These are phyloP conservation scores for Vigna mungo DNA, from an alignment of 306 rosid species.

Conservation along the genomic window DNA sequence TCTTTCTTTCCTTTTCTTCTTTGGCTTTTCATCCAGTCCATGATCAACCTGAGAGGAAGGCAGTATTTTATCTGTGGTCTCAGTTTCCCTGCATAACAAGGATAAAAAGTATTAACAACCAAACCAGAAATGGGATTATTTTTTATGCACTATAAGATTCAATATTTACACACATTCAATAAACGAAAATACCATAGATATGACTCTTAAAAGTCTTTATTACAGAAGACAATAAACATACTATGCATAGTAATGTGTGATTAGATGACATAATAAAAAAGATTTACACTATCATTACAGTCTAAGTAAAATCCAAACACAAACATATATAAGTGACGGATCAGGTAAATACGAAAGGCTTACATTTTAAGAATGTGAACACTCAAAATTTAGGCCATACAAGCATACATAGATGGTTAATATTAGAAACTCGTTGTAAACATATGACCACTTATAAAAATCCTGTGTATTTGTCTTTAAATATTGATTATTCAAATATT, in stretches of 20 bases:
- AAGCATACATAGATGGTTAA: background rate
- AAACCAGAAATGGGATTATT: constrained; percentile 20
- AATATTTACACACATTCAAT: background rate
- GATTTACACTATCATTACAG: background rate
- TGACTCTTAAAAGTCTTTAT: background rate
- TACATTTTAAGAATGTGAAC: background rate
- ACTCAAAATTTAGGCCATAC: background rate
- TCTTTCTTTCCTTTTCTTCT: constrained; percentile 48
- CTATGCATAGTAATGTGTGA: background rate
- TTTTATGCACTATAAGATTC: background rate
- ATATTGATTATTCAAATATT: background rate
- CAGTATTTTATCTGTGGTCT: constrained; percentile 30
- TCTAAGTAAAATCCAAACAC: background rate
- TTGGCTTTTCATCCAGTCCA: constrained; percentile 42
- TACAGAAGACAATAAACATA: too few relatives aligned
- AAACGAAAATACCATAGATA: background rate
- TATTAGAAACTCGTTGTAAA: background rate
- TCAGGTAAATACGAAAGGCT: background rate
- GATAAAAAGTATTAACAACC: constrained; percentile 33
- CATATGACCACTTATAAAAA: background rate
- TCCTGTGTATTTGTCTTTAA: background rate
- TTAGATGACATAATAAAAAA: background rate
- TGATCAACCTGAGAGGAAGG: constrained; percentile 41
- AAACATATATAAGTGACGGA: background rate
- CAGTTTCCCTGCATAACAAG: constrained; percentile 38